Conservation (phyloP, 768 basidiomycete genomes). For the Punctularia strigosozonata region DNA sequence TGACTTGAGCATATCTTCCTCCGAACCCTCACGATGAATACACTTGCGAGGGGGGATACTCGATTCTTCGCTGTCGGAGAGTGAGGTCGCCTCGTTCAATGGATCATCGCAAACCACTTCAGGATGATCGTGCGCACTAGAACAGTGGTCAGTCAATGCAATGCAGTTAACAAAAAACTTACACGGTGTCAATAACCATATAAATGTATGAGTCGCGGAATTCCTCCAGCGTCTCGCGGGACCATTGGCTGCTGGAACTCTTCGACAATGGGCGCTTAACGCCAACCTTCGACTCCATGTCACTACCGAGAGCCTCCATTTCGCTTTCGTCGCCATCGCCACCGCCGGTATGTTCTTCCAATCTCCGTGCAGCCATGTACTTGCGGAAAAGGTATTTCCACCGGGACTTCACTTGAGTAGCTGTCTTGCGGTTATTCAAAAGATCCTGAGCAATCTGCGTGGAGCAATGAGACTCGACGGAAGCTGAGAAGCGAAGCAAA, state of each 20-base stretch:
- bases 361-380: constrained; percentile 5
- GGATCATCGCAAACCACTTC: background rate
- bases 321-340: constrained; percentile 7
- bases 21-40: background rate
- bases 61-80: constrained; percentile 1
- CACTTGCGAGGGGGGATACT: constrained; percentile 1
- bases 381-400: background rate
- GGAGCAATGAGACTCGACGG: background rate
- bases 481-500: background rate
- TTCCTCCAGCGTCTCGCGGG: background rate
- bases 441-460: background rate
- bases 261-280: background rate
- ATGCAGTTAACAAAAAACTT: background rate
- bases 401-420: background rate
- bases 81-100: background rate
- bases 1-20: constrained; percentile 1
- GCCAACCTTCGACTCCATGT: background rate
- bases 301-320: background rate
- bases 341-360: constrained; percentile 7
- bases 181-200: constrained; percentile 7
- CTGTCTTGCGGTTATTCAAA: background rate
- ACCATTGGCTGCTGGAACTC: background rate
- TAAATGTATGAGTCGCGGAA: constrained; percentile 5
- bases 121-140: background rate
- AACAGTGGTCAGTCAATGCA: background rate